phyloP scores from a whole-genome alignment of 371 early-diverging fungal species.

The Parasitella parasitica region DNA sequence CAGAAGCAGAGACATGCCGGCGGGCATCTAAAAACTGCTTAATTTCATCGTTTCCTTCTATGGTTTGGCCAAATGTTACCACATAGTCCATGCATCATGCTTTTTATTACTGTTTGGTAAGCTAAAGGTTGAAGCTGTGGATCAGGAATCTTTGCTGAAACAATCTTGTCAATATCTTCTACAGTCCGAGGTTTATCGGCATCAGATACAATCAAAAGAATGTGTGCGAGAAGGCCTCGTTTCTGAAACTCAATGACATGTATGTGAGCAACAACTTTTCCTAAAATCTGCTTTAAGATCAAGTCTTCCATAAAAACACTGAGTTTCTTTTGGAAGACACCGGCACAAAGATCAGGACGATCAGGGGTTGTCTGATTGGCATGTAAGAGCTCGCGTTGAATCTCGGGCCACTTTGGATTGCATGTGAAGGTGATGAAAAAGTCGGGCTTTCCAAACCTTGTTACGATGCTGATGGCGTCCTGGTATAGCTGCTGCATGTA shows the following conservation, averaged over 20 bases:
- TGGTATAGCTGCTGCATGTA: constrained; percentile 26
- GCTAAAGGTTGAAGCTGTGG: constrained; percentile 9
- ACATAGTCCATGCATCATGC: constrained; percentile 42
- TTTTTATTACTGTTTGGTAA: constrained; percentile 23
- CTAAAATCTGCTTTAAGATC: constrained; percentile 16
- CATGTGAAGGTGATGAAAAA: constrained; percentile 43
- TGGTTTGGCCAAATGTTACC: constrained; percentile 5
- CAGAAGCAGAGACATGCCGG: constrained; percentile 33
- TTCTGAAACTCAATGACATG: constrained; percentile 32
- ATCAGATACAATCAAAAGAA: constrained; percentile 27
- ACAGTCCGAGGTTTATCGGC: constrained; percentile 15
- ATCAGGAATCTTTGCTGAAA: constrained; percentile 35
- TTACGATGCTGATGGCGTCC: constrained; percentile 28
- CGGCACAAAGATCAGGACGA: constrained; percentile 18
- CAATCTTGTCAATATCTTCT: constrained; percentile 22
- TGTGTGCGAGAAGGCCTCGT: constrained; percentile 32
- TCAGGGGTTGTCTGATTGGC: constrained; percentile 14
- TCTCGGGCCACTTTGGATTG: constrained; percentile 38
- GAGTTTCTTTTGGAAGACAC: constrained; percentile 27
- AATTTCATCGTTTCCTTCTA: no score
- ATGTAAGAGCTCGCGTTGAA: not conserved
- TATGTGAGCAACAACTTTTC: constrained; percentile 12
- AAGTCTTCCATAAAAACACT: constrained; percentile 20
- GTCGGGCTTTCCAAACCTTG: constrained; percentile 31
- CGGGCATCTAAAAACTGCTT: constrained; percentile 10